Base-by-base conservation (phyloP, 805 yeast genomes). In the Metschnikowia hibisci region DNA sequence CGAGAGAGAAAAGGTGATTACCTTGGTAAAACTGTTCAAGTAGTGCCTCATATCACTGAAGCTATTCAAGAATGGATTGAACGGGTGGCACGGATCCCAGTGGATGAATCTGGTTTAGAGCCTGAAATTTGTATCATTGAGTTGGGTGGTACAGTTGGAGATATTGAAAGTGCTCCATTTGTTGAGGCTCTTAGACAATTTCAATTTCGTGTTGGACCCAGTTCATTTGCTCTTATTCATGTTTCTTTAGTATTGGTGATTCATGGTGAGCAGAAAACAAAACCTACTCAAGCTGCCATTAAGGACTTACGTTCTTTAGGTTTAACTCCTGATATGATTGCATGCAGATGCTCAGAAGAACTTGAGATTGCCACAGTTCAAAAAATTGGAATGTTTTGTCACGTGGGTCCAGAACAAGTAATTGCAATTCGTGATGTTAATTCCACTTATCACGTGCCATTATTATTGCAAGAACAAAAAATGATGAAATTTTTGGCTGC, bases 21-120 rank as follows among this genome's bases (percentile, higher is more conserved):
- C 61, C 76, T 93, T 60, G 99, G 99, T 57, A 93, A 93, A 63
- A 93, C 99, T n/a, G 99, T 93, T 39, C 99, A 93, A 73, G 96
- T 93, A 55, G 99, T 93, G 56, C 99, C 99, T 33, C 99, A 93
- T 65, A 77, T 93, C 54, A 93, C 99, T 52, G 87, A 85, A 56
- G 97, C 96, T 23, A 93, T 93, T 61, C 99, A 93, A 73, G 96
- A 90, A 53, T 93, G 99, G 99, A 84, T 93, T 55, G 98, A 93
- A 73, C 76, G 86, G 48, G 98, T 93, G 38, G 78, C 97, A 34
- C 80, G 75, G 53, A 77, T 91, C 46, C 97, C 99, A 13, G 99
- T 93, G 47, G 99, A 93, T 64, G 75, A 79, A 45, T 77, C 90
- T 29, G 95, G 93, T 42, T 74, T 81, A 63, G 84, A 81, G 58